Base-by-base conservation (phyloP, 768 basidiomycete genomes). In the Boletus reticulatus region DNA sequence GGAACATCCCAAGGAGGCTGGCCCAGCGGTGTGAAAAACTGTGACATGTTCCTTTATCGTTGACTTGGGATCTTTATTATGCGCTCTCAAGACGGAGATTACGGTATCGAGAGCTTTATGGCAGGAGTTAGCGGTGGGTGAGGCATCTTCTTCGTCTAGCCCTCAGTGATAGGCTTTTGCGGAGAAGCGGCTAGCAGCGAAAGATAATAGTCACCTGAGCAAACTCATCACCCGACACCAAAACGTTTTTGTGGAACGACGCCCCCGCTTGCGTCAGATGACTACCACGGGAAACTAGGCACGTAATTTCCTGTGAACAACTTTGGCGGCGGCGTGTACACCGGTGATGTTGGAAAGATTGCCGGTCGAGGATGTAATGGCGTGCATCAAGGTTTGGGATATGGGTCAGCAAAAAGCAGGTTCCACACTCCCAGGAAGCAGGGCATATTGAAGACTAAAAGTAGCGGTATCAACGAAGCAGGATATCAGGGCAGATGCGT, bases 81-180 rank as follows among this genome's bases (percentile, higher is more conserved):
- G 55, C 55, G 53, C 55, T 56, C 60, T 27, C 49, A 56, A 51
- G 50, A 62, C 70, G 70, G 70, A 73, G 70, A 71, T 71, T 71
- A 67, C 70, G 70, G 70, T 64, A 68, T 59, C 66, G 29, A 58
- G 56, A 51, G 54, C 57, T 48, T 43, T 42, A 48, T 36, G 34
- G 34, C 58, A 61, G 67, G 69, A 55, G 63, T 68, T 69, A 67
- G 57, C 71, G 67, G 62, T 57, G 29, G 55, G 44, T 29, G 29
- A 36, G 37, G 31, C 37, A 16, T 50, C 47, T 58, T 59, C 59
- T 62, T 59, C 59, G 57, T 54, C 65, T 65, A 52, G 58, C 60
- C 56, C 48, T 70, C 29, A 37, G 7, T 37, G 70, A 71, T 71
- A 71, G 70, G 70, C 70, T 62, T 71, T 71, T 62, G 55, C 70